Evolutionary conservation across 768 basidiomycete species (phyloP).

Genomic region (Suillus bovinus): DNA sequence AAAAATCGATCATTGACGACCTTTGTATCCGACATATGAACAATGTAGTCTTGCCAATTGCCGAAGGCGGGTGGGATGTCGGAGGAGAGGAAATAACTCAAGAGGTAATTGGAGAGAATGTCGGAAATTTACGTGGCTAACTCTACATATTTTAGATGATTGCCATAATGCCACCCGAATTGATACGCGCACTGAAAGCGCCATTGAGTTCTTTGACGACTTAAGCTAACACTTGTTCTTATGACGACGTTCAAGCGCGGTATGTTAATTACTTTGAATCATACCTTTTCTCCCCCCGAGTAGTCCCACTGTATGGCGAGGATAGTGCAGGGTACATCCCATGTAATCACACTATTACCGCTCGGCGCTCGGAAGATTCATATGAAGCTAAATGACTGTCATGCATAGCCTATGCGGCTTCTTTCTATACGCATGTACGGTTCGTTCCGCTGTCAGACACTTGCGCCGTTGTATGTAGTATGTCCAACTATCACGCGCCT

Average conservation of each 20-base stretch:
- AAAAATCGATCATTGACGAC: constrained; percentile 54
- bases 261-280: constrained; percentile 6
- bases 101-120: constrained; percentile 46
- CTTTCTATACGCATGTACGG: constrained; percentile 35
- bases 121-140: neutral
- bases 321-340: constrained; percentile 37
- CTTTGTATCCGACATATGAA: constrained; percentile 59
- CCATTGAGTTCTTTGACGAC: constrained; percentile 12
- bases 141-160: constrained; percentile 21
- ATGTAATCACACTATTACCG: constrained; percentile 40
- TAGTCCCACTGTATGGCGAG: constrained; percentile 26
- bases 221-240: constrained; percentile 15
- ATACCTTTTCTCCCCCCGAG: constrained; percentile 21
- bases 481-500: neutral
- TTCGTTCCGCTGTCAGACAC: constrained; percentile 73
- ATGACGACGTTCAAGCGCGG: constrained; percentile 4
- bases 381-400: constrained; percentile 62
- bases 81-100: constrained; percentile 69
- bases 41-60: constrained; percentile 60
- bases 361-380: constrained; percentile 40
- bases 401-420: constrained; percentile 20
- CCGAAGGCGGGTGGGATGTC: constrained; percentile 83
- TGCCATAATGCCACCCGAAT: constrained; percentile 24
- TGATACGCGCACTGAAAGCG: constrained; percentile 25
- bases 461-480: neutral